A percentile compares a stretch with the other conserved stretches of the same genome.
Conservation (phyloP, 2,329 filamentous ascomycete genomes). For the Zymoseptoria brevis region DNA sequence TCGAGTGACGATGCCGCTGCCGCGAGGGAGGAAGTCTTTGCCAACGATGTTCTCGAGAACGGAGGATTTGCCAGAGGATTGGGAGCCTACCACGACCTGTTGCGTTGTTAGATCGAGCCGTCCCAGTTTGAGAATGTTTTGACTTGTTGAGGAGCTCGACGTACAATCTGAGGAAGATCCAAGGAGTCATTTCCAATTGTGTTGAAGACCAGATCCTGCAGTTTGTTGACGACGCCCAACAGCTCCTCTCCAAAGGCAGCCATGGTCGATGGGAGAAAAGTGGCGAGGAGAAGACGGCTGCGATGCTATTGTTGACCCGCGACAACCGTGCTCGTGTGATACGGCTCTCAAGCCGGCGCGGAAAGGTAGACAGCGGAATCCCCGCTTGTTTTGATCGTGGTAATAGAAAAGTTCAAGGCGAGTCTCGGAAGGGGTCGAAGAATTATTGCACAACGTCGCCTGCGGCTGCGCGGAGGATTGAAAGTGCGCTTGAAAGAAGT, state of each 20-base stretch:
- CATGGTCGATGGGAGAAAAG: conserved; percentile 46
- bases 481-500: neutral
- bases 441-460: neutral
- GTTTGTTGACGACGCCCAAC: conserved; percentile 90
- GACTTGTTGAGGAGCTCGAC: conserved; percentile 27
- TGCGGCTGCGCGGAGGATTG: neutral
- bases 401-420: neutral
- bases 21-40: conserved; percentile 90
- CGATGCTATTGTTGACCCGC: neutral
- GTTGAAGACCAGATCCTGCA: conserved; percentile 98
- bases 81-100: conserved; percentile 94
- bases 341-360: neutral
- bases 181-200: conserved; percentile 98
- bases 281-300: neutral
- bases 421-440: neutral
- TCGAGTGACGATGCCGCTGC: conserved; percentile 92
- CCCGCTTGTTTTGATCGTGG: neutral
- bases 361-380: neutral
- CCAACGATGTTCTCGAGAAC: conserved; percentile 98
- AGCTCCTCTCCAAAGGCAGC: conserved; percentile 92
- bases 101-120: neutral
- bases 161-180: conserved; percentile 94
- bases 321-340: neutral
- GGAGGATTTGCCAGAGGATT: conserved; percentile 96
- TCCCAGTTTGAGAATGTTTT: neutral